Base-by-base conservation (phyloP, 2,329 filamentous ascomycete genomes). In the Pestalotiopsis sp. region DNA sequence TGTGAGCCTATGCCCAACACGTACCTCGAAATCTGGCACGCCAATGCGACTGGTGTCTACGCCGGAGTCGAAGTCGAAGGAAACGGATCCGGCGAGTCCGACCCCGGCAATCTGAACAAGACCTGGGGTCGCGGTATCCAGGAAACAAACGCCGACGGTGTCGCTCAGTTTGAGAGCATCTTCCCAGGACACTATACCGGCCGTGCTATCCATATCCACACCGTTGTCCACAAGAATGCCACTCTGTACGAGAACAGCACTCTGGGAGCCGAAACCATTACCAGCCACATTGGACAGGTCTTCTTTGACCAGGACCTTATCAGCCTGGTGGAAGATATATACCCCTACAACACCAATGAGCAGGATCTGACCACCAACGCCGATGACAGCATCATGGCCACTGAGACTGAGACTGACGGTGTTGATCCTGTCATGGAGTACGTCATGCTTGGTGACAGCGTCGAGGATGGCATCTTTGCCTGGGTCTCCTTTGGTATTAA, bases 231-330 rank as follows among this genome's bases (percentile, higher is more conserved):
- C 39, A 23, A 77, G 45, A 78, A 80, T 69, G 80, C 78, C 13
- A 80, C 77, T 1, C 68, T 76, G 27, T 70, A 74, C 41, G 56
- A 75, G n/a, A 84, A 84, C 74, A 72, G 85, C 74, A 86, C 85
- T 67, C 86, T 87, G 70, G 77, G 78, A 49, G 85, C 83, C 69
- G 81, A 83, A 13, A 82, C 79, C 63, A 41, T 20, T 17, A 83
- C 87, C 67, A 84, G 86, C 6, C 89, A 92, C 78, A 83, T 91
- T 52, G 90, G 90, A n/a, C 90, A 92, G 76, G 75, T 90, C 66
- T 92, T 89, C 83, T 89, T 90, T 76, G 88, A 91, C 76, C 86
- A 91, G 75, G 81, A 83, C 70, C 84, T 92, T 6, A 84, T 88
- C 72, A 73, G 73, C 31, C 71, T 23, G 12, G 39, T 65, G n/a